These are phyloP conservation scores for Lipomyces sp. DNA, from an alignment of 805 yeast genomes.

Conservation along the genomic window DNA sequence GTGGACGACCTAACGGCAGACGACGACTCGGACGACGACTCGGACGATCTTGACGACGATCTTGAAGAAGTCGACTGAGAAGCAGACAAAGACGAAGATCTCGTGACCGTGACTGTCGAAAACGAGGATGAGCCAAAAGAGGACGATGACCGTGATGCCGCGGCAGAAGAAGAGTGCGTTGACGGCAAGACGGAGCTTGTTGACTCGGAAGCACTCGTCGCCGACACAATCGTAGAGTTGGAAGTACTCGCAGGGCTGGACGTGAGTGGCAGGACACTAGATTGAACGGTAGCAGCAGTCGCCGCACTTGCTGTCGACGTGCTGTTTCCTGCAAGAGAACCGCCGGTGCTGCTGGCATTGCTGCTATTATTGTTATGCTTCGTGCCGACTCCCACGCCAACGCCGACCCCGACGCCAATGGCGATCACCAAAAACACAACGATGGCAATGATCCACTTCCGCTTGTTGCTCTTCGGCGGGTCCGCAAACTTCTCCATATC, in stretches of 20 bases:
- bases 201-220: not conserved
- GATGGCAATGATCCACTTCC: constrained; percentile 5
- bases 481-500: not conserved
- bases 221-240: too few species aligned
- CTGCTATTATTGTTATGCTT: constrained; percentile 3
- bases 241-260: too few species aligned
- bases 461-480: constrained; percentile 1
- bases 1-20: too few species aligned
- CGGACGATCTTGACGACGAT: not conserved
- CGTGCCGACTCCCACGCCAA: constrained; percentile 27
- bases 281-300: too few species aligned
- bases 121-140: too few species aligned
- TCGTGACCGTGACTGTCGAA: too few species aligned
- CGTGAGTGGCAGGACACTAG: too few species aligned
- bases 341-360: not conserved
- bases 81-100: not conserved
- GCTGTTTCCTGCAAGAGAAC: not conserved
- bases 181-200: not conserved
- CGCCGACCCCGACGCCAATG: constrained; percentile 28
- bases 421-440: constrained; percentile 20
- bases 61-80: not conserved
- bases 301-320: not conserved
- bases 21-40: not conserved
- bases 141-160: not conserved
- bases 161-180: not conserved